phyloP scores from a whole-genome alignment of 106 monocot genomes.

The Allium sativum region DNA sequence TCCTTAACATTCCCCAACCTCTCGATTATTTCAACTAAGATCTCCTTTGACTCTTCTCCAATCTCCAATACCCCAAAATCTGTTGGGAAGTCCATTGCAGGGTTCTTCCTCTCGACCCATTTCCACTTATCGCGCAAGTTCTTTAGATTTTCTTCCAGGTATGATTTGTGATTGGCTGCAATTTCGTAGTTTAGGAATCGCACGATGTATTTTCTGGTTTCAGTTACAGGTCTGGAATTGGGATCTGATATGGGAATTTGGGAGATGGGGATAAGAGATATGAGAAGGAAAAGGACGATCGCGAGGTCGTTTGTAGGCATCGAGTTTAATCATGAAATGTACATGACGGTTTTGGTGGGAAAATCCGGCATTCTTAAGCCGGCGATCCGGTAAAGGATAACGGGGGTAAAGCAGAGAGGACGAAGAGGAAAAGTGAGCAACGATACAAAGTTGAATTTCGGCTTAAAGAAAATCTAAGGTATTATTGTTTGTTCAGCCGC shows the following conservation, averaged over 20 bases:
- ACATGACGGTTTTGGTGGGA: neutral
- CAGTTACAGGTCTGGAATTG: neutral
- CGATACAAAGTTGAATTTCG: too few species aligned
- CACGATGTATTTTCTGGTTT: slow-evolving; percentile 49
- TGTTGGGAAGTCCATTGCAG: slow-evolving; percentile 64
- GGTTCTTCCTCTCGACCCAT: slow-evolving; percentile 79
- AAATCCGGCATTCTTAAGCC: neutral
- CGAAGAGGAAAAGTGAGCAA: too few species aligned
- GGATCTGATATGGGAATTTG: slow-evolving; percentile 6
- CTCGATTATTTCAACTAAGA: slow-evolving; percentile 33
- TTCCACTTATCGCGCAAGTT: slow-evolving; percentile 28
- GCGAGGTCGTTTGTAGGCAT: neutral
- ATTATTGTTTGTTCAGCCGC: too few species aligned
- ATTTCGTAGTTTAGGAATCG: slow-evolving; percentile 58
- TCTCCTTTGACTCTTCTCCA: slow-evolving; percentile 16
- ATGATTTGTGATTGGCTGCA: slow-evolving; percentile 55
- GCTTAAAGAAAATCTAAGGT: too few species aligned
- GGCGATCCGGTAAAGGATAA: too few species aligned
- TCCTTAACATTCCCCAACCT: slow-evolving; percentile 62
- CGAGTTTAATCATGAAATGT: neutral
- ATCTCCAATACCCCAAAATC: slow-evolving; percentile 82
- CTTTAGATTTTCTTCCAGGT: slow-evolving; percentile 38
- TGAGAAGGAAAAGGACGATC: slow-evolving; percentile 8
- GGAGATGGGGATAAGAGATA: slow-evolving; percentile 25
- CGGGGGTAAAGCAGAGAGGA: too few species aligned